Evolutionary conservation across 2,329 filamentous ascomycete genomes (phyloP).

Genomic region (Diplodia sapinea): DNA sequence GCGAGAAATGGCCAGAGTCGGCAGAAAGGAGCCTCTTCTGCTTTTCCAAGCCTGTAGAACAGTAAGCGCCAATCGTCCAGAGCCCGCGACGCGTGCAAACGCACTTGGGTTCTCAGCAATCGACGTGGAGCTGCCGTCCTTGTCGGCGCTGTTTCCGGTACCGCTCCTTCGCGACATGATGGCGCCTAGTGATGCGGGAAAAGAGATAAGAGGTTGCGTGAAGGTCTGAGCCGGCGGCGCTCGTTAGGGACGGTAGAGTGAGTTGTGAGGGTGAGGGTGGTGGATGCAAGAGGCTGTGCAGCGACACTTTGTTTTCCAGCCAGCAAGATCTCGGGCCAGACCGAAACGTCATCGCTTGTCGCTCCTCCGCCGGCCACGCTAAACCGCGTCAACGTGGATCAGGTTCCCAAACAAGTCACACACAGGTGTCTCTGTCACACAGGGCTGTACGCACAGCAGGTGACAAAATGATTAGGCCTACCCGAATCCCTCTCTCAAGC

Average conservation of each 20-base stretch:
- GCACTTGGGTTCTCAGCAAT: slow-evolving; percentile 47
- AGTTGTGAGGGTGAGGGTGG: slow-evolving; percentile 8
- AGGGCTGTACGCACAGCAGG: slow-evolving; percentile 5
- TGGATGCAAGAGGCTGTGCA: slow-evolving; percentile 29
- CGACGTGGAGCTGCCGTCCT: slow-evolving; percentile 52
- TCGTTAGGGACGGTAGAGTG: not conserved
- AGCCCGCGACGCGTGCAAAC: slow-evolving; percentile 9
- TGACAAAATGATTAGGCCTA: no score
- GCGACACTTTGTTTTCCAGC: slow-evolving; percentile 32
- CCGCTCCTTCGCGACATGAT: slow-evolving; percentile 69
- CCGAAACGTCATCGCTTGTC: slow-evolving; percentile 29
- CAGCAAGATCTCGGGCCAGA: slow-evolving; percentile 29
- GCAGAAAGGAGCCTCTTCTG: slow-evolving; percentile 74
- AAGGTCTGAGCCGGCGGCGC: not conserved
- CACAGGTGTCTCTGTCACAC: slow-evolving; percentile 16
- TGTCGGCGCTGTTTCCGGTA: slow-evolving; percentile 57
- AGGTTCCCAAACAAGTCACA: slow-evolving; percentile 15
- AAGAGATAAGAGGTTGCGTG: not conserved
- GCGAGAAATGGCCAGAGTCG: slow-evolving; percentile 73
- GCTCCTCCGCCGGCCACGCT: slow-evolving; percentile 6
- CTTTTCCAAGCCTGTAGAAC: slow-evolving; percentile 68
- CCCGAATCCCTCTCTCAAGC: no score
- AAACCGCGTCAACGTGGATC: no score
- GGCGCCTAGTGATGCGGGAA: slow-evolving; percentile 14
- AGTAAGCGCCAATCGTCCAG: slow-evolving; percentile 31